A percentile compares a stretch with the other conserved stretches of the same genome.
Evolutionary conservation across 192 early-diverging fungal species (phyloP).

Genomic region (Dispira simplex): DNA sequence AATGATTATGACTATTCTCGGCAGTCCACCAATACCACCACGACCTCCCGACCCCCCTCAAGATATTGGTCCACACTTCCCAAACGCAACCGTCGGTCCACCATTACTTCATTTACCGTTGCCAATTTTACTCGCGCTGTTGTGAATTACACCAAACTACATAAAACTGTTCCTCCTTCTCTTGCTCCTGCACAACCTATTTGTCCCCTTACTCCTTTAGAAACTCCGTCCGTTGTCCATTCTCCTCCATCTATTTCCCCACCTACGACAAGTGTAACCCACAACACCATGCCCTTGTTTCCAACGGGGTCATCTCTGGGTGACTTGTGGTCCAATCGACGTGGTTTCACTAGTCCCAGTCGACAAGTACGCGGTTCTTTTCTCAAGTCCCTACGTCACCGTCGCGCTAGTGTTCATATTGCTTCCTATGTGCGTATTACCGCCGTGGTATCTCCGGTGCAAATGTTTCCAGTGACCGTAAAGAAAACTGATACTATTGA

Average conservation of each 20-base stretch:
- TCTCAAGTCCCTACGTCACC: constrained; percentile 3
- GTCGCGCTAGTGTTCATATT: constrained; percentile 19
- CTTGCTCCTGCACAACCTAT: not conserved
- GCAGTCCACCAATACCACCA: too few species aligned
- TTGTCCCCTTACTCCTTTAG: not conserved
- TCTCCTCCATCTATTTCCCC: not conserved
- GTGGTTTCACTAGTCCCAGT: not conserved
- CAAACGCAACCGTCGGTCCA: not conserved
- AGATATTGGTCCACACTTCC: too few species aligned
- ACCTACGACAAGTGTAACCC: not conserved
- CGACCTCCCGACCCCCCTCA: too few species aligned
- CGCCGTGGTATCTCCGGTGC: constrained; percentile 17
- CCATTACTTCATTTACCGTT: not conserved
- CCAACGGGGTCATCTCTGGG: too few species aligned
- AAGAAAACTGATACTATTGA: constrained; percentile 39
- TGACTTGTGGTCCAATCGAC: too few species aligned
- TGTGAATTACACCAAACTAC: not conserved
- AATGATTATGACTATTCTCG: too few species aligned
- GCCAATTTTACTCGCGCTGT: constrained; percentile 8
- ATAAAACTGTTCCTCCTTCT: not conserved
- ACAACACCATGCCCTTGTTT: not conserved
- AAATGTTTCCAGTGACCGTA: constrained; percentile 34
- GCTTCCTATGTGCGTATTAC: constrained; percentile 28
- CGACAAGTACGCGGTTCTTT: not conserved
- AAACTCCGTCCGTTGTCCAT: not conserved